phyloP scores from a whole-genome alignment of 345 rosid genomes.

The Euphorbia peplus region DNA sequence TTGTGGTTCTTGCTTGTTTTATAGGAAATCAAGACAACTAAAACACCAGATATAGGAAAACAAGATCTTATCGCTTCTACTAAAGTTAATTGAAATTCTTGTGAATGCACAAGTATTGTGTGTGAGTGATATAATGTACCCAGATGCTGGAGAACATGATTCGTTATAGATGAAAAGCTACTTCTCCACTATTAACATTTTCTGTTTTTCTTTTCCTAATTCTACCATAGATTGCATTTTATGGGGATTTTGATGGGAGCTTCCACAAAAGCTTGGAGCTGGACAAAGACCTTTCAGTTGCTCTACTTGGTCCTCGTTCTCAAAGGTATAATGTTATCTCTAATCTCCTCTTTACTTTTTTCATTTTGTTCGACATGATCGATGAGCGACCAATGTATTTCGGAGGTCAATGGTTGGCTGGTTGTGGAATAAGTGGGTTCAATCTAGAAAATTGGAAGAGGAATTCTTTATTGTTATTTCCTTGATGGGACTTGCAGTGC shows the following conservation, averaged over 20 bases:
- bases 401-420: background rate
- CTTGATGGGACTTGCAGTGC: too few relatives aligned
- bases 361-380: background rate
- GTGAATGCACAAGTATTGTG: too few relatives aligned
- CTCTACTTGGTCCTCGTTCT: constrained; percentile 83
- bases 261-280: constrained; percentile 90
- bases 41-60: too few relatives aligned
- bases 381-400: background rate
- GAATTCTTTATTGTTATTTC: too few relatives aligned
- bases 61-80: too few relatives aligned
- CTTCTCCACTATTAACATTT: background rate
- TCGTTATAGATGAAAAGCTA: background rate
- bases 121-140: too few relatives aligned
- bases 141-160: background rate
- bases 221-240: constrained; percentile 66
- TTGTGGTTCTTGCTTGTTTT: too few relatives aligned
- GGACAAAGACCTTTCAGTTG: constrained; percentile 79
- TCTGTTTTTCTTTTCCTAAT: background rate
- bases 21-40: too few relatives aligned
- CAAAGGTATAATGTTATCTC: constrained; percentile 45
- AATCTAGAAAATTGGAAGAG: too few relatives aligned
- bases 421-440: too few relatives aligned
- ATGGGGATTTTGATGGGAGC: constrained; percentile 81
- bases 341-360: background rate
- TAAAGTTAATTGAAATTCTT: too few relatives aligned